These are phyloP conservation scores for Solanum aculeatissimum DNA, from an alignment of 305 asterid species.

Conservation along the genomic window DNA sequence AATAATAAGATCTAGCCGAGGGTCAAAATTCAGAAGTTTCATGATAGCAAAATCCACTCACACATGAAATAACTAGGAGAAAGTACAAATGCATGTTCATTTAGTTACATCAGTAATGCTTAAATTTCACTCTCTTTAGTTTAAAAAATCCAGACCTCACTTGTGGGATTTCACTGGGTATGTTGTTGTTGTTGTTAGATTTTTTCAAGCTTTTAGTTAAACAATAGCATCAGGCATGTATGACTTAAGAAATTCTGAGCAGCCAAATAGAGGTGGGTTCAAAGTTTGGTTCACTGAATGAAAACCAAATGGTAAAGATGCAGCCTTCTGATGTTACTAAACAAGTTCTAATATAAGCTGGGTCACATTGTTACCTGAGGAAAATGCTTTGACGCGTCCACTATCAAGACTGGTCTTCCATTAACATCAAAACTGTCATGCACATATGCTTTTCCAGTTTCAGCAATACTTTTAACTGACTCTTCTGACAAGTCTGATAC, in stretches of 20 bases:
- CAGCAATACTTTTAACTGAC: constrained; percentile 39
- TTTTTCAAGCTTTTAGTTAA: neutral
- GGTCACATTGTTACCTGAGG: constrained; percentile 46
- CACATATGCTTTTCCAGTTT: constrained; percentile 71
- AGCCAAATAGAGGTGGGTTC: neutral
- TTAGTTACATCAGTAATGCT: neutral
- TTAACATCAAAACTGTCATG: constrained; percentile 48
- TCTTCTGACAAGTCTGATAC: constrained; percentile 73
- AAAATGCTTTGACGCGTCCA: constrained; percentile 70
- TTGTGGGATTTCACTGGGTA: too few species aligned
- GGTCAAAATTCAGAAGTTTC: neutral
- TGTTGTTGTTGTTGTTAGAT: too few species aligned
- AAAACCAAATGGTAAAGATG: neutral
- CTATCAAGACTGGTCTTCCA: constrained; percentile 61
- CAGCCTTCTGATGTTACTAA: neutral
- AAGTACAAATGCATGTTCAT: neutral
- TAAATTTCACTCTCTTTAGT: neutral
- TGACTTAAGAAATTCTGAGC: neutral
- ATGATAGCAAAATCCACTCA: neutral
- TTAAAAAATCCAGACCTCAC: neutral
- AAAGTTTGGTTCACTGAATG: neutral
- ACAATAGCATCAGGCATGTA: neutral
- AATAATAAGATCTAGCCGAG: neutral
- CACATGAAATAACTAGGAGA: neutral
- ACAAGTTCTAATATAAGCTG: neutral